Evolutionary conservation across 2,329 filamentous ascomycete genomes (phyloP).

Genomic region (Colletotrichum sp.): DNA sequence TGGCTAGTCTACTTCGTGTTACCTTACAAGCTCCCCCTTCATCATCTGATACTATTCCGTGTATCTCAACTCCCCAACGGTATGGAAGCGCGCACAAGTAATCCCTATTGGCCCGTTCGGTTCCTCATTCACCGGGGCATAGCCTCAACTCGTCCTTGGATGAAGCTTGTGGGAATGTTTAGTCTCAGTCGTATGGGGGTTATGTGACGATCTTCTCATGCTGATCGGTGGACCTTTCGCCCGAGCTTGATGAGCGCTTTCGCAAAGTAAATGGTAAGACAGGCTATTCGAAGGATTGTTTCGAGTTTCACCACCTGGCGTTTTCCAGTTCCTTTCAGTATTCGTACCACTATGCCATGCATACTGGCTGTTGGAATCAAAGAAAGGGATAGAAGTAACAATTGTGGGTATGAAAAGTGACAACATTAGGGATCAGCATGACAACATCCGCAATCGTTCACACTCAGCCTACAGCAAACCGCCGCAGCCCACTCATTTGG

Average conservation of each 20-base stretch:
- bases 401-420: neutral
- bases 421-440: neutral
- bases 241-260: neutral
- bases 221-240: neutral
- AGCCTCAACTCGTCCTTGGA: neutral
- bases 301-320: neutral
- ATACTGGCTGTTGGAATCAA: neutral
- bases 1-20: neutral
- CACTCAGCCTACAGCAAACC: neutral
- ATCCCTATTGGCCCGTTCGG: neutral
- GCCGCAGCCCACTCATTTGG: neutral
- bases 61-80: neutral
- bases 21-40: neutral
- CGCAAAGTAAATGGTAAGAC: neutral
- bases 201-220: neutral
- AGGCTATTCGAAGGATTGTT: neutral
- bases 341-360: neutral
- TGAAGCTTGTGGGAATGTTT: neutral
- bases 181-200: neutral
- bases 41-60: neutral
- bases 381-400: neutral
- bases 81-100: neutral
- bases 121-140: neutral
- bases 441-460: neutral
- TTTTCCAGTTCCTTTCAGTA: neutral